Evolutionary conservation across 148 eudicot species (phyloP).

Genomic region (Vaccinium vitisidaea): DNA sequence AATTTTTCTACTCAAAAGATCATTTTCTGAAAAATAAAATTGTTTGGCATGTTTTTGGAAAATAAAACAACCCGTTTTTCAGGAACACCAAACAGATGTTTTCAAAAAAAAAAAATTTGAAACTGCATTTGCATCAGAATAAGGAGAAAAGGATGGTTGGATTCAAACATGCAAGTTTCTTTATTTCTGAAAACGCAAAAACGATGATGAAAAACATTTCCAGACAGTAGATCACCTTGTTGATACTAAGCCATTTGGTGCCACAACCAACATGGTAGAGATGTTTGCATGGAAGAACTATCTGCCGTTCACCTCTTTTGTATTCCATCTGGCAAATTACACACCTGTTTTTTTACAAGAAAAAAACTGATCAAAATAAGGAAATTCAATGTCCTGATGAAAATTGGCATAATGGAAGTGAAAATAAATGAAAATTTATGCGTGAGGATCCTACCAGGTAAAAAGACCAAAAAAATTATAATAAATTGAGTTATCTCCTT

Average conservation of each 20-base stretch:
- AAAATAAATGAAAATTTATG: not conserved
- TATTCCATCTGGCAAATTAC: constrained; percentile 98
- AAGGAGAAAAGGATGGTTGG: not conserved
- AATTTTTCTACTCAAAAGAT: not conserved
- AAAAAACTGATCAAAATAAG: no score
- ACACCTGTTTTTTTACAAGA: constrained; percentile 49
- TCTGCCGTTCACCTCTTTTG: constrained; percentile 65
- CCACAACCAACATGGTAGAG: constrained; percentile 79
- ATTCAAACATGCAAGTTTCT: not conserved
- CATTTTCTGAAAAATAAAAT: not conserved
- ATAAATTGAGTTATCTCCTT: not conserved
- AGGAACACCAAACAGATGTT: not conserved
- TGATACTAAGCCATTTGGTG: constrained; percentile 86
- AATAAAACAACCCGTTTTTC: not conserved
- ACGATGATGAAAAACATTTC: not conserved
- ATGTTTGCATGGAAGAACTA: constrained; percentile 93
- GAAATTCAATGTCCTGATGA: not conserved
- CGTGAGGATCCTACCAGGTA: not conserved
- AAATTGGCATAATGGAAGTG: constrained; percentile 7
- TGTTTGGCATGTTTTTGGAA: not conserved
- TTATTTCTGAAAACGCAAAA: not conserved
- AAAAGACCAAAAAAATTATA: not conserved
- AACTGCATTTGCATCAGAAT: not conserved
- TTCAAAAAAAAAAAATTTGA: not conserved
- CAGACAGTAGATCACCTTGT: constrained; percentile 51